phyloP scores from a whole-genome alignment of 306 rosid species.

The Luffa aegyptiaca region DNA sequence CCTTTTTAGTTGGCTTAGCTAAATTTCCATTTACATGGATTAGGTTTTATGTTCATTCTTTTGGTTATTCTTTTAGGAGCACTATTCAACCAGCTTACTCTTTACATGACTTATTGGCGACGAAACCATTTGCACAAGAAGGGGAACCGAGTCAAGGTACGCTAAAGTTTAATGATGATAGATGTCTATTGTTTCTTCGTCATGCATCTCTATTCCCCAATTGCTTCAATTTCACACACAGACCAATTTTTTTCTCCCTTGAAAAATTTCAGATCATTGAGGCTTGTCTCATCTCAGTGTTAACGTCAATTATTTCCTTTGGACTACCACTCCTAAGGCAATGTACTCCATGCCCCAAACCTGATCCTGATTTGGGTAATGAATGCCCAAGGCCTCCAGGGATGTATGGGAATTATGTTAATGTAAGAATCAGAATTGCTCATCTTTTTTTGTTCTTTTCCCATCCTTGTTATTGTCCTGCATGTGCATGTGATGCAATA shows the following conservation, averaged over 20 bases:
- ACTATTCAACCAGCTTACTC: constrained; percentile 85
- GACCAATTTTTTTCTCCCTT: neutral
- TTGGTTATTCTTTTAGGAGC: constrained; percentile 51
- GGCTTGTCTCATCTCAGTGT: constrained; percentile 74
- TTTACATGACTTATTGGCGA: constrained; percentile 73
- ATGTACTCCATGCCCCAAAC: constrained; percentile 85
- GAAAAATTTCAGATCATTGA: constrained; percentile 59
- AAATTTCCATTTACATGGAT: neutral
- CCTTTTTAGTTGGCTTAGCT: neutral
- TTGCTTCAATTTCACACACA: neutral
- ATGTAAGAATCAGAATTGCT: constrained; percentile 46
- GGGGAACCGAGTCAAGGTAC: constrained; percentile 84
- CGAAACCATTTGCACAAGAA: constrained; percentile 81
- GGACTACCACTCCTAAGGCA: constrained; percentile 86
- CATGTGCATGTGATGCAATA: neutral
- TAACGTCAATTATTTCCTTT: constrained; percentile 78
- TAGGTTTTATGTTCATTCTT: constrained; percentile 8
- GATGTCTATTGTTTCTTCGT: neutral
- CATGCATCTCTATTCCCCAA: neutral
- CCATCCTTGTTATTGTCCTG: constrained; percentile 13
- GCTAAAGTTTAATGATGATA: neutral
- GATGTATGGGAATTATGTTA: constrained; percentile 90
- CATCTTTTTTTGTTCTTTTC: neutral
- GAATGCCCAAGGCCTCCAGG: constrained; percentile 95
- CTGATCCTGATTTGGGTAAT: constrained; percentile 56